phyloP scores from a whole-genome alignment of 768 basidiomycete genomes.

The Tricholoma matsutake region DNA sequence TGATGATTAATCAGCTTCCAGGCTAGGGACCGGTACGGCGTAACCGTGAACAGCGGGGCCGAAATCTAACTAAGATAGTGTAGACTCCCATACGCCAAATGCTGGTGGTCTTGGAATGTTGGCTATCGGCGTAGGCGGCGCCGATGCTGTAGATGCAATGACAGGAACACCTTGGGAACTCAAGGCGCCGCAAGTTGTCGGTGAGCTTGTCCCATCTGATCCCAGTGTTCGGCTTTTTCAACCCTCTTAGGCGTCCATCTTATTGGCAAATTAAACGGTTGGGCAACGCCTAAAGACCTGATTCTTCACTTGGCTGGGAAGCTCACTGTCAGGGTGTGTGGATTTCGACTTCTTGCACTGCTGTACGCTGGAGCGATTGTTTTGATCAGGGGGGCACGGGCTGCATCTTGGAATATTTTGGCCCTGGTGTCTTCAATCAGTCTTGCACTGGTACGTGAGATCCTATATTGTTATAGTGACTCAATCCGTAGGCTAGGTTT shows the following conservation, averaged over 20 bases:
- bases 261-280: slow-evolving; percentile 82
- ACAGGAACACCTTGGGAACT: slow-evolving; percentile 98
- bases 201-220: slow-evolving; percentile 35
- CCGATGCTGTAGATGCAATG: slow-evolving; percentile 97
- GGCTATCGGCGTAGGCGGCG: slow-evolving; percentile 98
- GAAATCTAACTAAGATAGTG: background rate
- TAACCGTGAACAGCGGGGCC: background rate
- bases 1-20: slow-evolving; percentile 24
- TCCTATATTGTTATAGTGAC: background rate
- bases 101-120: slow-evolving; percentile 95
- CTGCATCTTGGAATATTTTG: slow-evolving; percentile 94
- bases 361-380: background rate
- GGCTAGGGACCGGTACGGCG: slow-evolving; percentile 77
- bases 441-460: slow-evolving; percentile 79
- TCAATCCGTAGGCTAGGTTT: slow-evolving; percentile 46
- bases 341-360: background rate
- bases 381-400: slow-evolving; percentile 85
- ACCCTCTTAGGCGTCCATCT: slow-evolving; percentile 77
- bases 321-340: slow-evolving; percentile 85
- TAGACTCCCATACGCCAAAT: slow-evolving; percentile 97
- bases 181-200: slow-evolving; percentile 83
- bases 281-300: slow-evolving; percentile 95
- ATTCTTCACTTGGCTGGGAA: slow-evolving; percentile 93
- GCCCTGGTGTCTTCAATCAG: slow-evolving; percentile 82
- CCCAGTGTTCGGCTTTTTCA: background rate